phyloP scores from a whole-genome alignment of 768 basidiomycete species.

The Multifurca ochricompacta region DNA sequence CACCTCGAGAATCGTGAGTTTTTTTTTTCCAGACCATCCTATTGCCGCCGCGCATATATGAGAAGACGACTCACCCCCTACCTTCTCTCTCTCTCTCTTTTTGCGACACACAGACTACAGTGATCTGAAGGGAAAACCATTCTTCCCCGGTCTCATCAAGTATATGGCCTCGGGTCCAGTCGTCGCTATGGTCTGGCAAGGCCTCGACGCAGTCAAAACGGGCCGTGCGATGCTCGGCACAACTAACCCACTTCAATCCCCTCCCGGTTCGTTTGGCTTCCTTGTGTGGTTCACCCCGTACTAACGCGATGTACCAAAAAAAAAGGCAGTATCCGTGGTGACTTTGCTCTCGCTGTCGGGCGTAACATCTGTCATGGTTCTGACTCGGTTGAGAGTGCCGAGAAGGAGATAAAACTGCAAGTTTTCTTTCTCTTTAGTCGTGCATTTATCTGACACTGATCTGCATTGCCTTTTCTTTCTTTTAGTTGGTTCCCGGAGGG shows the following conservation, averaged over 20 bases:
- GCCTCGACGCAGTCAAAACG: slow-evolving; percentile 89
- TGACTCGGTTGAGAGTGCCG: slow-evolving; percentile 78
- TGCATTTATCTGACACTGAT: slow-evolving; percentile 12
- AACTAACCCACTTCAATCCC: slow-evolving; percentile 90
- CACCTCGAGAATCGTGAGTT: slow-evolving; percentile 87
- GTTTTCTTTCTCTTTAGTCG: slow-evolving; percentile 23
- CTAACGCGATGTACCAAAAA: neutral
- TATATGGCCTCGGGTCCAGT: slow-evolving; percentile 98
- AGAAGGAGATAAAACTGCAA: slow-evolving; percentile 92
- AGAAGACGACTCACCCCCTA: neutral
- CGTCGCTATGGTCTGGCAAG: slow-evolving; percentile 93
- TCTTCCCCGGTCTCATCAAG: slow-evolving; percentile 94
- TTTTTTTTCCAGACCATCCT: no score
- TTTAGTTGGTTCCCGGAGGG: slow-evolving; percentile 90
- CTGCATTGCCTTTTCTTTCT: slow-evolving; percentile 4
- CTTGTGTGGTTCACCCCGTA: no score
- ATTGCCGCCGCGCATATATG: neutral
- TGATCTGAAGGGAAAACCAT: slow-evolving; percentile 88
- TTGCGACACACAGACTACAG: slow-evolving; percentile 69
- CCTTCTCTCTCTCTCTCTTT: neutral
- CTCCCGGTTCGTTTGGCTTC: slow-evolving; percentile 53
- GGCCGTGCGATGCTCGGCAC: slow-evolving; percentile 94
- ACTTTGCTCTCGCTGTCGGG: slow-evolving; percentile 89
- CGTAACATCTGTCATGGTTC: slow-evolving; percentile 94
- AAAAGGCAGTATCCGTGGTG: slow-evolving; percentile 89